Conservation (phyloP, 1,284 basidiomycete genomes). For the Ceratorhiza oryzae-sativae region DNA sequence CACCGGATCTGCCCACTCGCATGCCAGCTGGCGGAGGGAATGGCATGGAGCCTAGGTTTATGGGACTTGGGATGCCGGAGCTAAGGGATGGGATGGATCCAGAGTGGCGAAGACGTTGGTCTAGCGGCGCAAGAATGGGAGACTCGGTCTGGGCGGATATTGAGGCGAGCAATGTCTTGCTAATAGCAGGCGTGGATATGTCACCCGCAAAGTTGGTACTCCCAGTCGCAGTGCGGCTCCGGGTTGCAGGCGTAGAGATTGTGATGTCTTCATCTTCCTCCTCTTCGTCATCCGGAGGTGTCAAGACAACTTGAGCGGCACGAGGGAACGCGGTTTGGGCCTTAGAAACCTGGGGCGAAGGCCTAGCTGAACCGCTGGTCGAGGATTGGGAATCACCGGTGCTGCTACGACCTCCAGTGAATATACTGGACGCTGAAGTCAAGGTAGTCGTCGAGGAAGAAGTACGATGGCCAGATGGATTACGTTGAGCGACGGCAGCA, state of each 20-base stretch:
- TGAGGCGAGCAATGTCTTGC: conserved; percentile 28
- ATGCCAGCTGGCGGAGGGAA: conserved; percentile 26
- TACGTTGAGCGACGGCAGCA: background rate
- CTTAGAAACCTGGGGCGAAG: conserved; percentile 7
- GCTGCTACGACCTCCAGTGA: conserved; percentile 26
- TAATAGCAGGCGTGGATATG: conserved; percentile 27
- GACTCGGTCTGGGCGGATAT: conserved; percentile 32
- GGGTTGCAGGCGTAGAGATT: conserved; percentile 22
- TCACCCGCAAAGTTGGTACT: conserved; percentile 27
- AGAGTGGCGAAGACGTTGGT: conserved; percentile 29
- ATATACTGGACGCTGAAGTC: conserved; percentile 32
- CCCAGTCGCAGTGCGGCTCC: conserved; percentile 31
- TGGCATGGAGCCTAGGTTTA: conserved; percentile 19
- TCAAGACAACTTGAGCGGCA: conserved; percentile 17
- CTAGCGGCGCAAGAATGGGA: conserved; percentile 27
- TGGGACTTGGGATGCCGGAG: conserved; percentile 27
- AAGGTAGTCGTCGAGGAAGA: conserved; percentile 29
- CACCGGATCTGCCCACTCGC: background rate
- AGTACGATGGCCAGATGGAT: conserved; percentile 16
- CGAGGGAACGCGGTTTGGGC: conserved; percentile 24
- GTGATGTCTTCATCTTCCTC: conserved; percentile 28
- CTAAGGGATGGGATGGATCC: conserved; percentile 19
- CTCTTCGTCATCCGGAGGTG: conserved; percentile 26
- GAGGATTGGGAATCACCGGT: conserved; percentile 32
- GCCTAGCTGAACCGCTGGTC: conserved; percentile 23